Evolutionary conservation across 805 yeast species (phyloP).

Genomic region (Kluyveromyces dobzhanskii): DNA sequence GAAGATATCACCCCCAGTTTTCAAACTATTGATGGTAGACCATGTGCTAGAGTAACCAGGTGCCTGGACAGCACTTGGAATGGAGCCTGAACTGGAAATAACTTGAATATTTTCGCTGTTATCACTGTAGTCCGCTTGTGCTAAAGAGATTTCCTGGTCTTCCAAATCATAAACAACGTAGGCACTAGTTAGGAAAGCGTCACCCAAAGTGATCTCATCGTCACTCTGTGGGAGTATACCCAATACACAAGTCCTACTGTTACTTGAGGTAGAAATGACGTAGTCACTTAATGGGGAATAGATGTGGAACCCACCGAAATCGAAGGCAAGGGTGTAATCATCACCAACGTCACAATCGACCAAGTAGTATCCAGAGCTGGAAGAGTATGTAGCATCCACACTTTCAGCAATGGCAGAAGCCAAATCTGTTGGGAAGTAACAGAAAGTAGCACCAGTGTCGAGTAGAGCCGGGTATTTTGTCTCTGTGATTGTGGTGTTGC

Average conservation of each 20-base stretch:
- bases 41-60: conserved; percentile 40
- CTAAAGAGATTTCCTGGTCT: conserved; percentile 47
- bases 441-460: conserved; percentile 48
- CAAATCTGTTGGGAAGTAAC: conserved; percentile 38
- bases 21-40: conserved; percentile 19
- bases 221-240: conserved; percentile 31
- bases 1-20: conserved; percentile 25
- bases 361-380: conserved; percentile 36
- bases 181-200: conserved; percentile 47
- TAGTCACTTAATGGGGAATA: conserved; percentile 37
- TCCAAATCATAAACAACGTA: conserved; percentile 61
- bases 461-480: conserved; percentile 33
- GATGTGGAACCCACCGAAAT: conserved; percentile 54
- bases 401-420: conserved; percentile 15
- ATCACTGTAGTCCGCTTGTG: conserved; percentile 32
- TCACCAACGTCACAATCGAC: conserved; percentile 36
- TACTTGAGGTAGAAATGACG: conserved; percentile 16
- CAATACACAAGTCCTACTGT: conserved; percentile 33
- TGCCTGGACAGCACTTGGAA: conserved; percentile 46
- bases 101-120: conserved; percentile 17
- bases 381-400: conserved; percentile 38
- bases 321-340: conserved; percentile 34
- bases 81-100: conserved; percentile 11
- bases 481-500: conserved; percentile 17
- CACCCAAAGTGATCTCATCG: conserved; percentile 40